phyloP scores from a whole-genome alignment of 1,284 basidiomycete genomes.

The Sanghuangporus sanghuang region DNA sequence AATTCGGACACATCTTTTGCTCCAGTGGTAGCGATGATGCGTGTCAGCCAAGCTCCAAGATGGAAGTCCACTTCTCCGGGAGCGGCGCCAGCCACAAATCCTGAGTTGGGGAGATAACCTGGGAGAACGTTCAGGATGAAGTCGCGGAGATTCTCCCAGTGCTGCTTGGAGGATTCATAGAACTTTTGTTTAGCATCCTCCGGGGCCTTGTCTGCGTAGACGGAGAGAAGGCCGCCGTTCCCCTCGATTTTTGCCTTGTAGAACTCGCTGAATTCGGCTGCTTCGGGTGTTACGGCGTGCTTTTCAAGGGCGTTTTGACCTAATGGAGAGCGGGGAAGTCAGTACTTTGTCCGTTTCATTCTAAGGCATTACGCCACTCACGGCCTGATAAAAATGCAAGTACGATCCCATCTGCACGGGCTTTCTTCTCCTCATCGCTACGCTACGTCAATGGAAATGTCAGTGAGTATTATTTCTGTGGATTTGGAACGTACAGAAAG shows the following conservation, averaged over 20 bases:
- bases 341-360: constrained; percentile 13
- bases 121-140: constrained; percentile 41
- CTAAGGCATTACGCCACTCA: constrained; percentile 29
- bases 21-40: constrained; percentile 28
- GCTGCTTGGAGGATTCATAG: constrained; percentile 34
- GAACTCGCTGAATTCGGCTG: constrained; percentile 43
- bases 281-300: constrained; percentile 37
- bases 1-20: constrained; percentile 27
- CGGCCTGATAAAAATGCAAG: constrained; percentile 40
- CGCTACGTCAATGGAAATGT: constrained; percentile 27
- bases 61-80: constrained; percentile 55
- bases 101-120: constrained; percentile 34
- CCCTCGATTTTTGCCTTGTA: constrained; percentile 44
- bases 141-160: constrained; percentile 34
- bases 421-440: constrained; percentile 46
- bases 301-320: constrained; percentile 40
- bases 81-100: constrained; percentile 42
- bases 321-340: constrained; percentile 13
- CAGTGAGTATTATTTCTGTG: neutral
- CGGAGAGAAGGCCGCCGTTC: constrained; percentile 42
- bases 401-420: constrained; percentile 35
- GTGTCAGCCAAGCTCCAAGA: constrained; percentile 46
- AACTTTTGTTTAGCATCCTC: constrained; percentile 34
- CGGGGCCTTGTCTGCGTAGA: constrained; percentile 38
- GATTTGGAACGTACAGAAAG: constrained; percentile 35